A percentile compares a stretch with the other conserved stretches of the same genome.
Conservation (phyloP, 2,329 filamentous ascomycete species). For the Fusarium sp. region DNA sequence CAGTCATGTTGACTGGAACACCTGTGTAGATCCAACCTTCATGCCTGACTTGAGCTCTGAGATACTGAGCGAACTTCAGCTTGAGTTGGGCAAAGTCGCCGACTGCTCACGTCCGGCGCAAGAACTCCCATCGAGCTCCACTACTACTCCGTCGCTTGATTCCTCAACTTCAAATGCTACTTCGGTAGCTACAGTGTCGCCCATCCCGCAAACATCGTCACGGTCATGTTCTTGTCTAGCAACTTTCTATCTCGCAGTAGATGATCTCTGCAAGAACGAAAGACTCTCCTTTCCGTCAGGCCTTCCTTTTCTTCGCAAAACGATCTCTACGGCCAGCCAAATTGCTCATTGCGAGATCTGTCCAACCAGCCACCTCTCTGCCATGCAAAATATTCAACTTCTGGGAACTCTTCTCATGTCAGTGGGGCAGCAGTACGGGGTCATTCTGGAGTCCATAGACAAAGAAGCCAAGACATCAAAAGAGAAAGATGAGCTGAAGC, state of each 20-base stretch:
- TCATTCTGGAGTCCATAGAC: neutral
- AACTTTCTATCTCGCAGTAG: neutral
- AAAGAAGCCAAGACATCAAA: neutral
- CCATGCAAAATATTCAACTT: constrained; percentile 4
- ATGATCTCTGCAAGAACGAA: constrained; percentile 1
- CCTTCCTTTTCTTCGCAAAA: neutral
- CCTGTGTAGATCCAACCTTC: fast-evolving
- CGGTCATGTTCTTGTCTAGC: constrained; percentile 1
- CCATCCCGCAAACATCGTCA: neutral
- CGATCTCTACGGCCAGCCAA: neutral
- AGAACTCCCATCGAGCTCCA: fast-evolving
- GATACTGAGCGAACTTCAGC: neutral
- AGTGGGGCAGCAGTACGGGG: neutral
- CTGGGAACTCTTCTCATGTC: neutral
- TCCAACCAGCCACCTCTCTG: neutral
- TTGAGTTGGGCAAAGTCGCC: neutral
- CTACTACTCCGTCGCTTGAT: fast-evolving
- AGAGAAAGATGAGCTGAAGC: neutral
- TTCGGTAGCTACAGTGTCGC: fast-evolving
- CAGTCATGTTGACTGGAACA: neutral
- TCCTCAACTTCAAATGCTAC: neutral
- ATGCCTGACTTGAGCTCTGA: neutral
- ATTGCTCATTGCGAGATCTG: neutral
- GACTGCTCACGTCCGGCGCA: neutral
- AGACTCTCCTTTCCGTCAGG: neutral